Evolutionary conservation across 352 stramenopile species (phyloP), one percentile per base, ranked within the genome.

Genomic region (Phytophthora litchii): DNA sequence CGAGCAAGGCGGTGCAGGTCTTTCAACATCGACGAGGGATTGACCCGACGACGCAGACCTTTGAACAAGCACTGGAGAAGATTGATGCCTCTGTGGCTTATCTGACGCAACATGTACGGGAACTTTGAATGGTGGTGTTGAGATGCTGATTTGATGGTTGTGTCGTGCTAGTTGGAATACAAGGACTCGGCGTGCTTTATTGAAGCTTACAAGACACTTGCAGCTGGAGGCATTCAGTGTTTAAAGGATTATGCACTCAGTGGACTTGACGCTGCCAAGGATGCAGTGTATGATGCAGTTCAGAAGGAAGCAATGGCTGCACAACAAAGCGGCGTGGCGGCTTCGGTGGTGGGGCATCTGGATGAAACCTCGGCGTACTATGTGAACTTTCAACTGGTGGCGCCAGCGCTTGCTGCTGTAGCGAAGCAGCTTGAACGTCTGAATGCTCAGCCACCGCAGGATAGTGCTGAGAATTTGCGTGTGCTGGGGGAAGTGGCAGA

Each of bases 291-390:
- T 16, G 78, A 89, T 13, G 79, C 75, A 1, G 19, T 90, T 23
- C 72, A 82, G 17, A 85, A 76, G 37, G 54, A 70, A 10, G 34
- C 27, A 1, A 3, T 37, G n/a, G 34, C 46, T 3, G 29, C 35
- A 20, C 47, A 59, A 29, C 46, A 59, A 37, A 59, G 42, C 13
- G 48, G 48, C 11, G 41, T 57, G 1, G 42, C 55, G 23, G 65
- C 50, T 1, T 57, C 58, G 12, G 31, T 56, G 4, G 48, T 72
- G 1, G 23, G 42, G 2, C 71, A 86, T 20, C 42, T 94, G 34
- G 83, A 92, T 40, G 80, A 92, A 32, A 83, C 83, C 1, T 90
- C 81, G 23, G 66, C 80, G 12, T 91, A 84, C 49, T 94, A 94
- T 36, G 78, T 92, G 2, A 78, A 91, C 31, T 91, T 94, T 43